Conservation (phyloP, 805 yeast genomes). For the Candida piceae region DNA sequence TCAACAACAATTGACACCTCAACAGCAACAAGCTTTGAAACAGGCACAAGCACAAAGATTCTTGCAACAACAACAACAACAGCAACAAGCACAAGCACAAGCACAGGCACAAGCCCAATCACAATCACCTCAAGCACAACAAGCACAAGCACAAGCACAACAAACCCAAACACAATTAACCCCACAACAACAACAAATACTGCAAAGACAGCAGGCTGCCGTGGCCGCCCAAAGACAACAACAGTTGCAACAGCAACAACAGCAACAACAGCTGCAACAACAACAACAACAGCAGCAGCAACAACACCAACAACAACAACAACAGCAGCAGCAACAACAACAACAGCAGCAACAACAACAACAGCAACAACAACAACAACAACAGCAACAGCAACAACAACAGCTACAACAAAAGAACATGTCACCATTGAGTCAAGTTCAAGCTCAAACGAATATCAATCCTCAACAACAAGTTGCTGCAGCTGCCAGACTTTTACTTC, state of each 20-base stretch:
- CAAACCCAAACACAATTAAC: constrained; percentile 1
- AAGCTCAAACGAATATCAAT: constrained; percentile 2
- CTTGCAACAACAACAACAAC: constrained; percentile 21
- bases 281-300: constrained; percentile 7
- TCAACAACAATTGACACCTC: no score
- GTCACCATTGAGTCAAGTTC: constrained; percentile 5
- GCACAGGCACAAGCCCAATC: constrained; percentile 5
- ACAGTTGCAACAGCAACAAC: constrained; percentile 8
- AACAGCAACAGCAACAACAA: constrained; percentile 3
- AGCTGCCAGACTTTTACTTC: constrained; percentile 5
- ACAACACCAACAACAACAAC: constrained; percentile 7
- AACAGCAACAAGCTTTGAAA: constrained; percentile 8
- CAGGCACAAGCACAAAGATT: constrained; percentile 19
- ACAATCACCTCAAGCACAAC: constrained; percentile 12
- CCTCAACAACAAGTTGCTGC: constrained; percentile 7
- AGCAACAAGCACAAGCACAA: constrained; percentile 12
- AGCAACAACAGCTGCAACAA: constrained; percentile 1
- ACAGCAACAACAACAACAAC: constrained; percentile 6
- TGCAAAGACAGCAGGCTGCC: constrained; percentile 2
- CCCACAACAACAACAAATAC: constrained; percentile 6
- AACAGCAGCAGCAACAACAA: constrained; percentile 7
- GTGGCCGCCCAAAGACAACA: neutral
- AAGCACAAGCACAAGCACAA: constrained; percentile 7
- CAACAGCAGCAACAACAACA: constrained; percentile 2
- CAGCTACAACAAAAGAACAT: constrained; percentile 4